Evolutionary conservation across 257 asterid species (phyloP), one percentile per base, ranked within the genome.

Genomic region (Ajuga chamaepitys): DNA sequence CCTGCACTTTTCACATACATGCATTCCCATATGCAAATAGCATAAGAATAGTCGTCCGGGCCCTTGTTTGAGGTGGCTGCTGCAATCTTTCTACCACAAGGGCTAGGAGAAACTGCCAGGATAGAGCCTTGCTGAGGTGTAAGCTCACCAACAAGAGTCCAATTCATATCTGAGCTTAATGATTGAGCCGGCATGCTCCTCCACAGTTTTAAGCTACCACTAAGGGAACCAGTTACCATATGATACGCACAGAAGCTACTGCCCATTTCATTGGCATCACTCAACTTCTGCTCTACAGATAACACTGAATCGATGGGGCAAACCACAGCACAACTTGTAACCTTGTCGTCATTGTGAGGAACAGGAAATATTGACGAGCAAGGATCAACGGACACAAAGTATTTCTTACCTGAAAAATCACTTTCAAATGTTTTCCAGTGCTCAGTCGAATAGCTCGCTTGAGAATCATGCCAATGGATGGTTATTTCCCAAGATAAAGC

Each of bases 401-500:
- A 86, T 67, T 35, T 81, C 72, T 75, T 85, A 63, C 88, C 89
- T 66, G 75, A 71, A 76, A 78, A 70, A 24, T 76, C 82, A 75
- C 85, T 70, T 73, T 80, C 85, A 74, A 78, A 81, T 61, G 77
- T 77, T 81, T 66, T 80, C 81, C 66, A 68, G 64, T 81, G 83
- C 66, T 67, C 76, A 61, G 64, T 77, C 56, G 66, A 65, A 57
- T 77, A 62, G 67, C 70, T 76, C 51, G 47, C 81, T 45, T 77
- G 76, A 28, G 68, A 77, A 75, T 78, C 88, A 72, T 60, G 48
- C 62, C 65, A 74, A 60, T 87, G 88, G 67, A 87, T 71, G 64
- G 84, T 79, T 68, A 93, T 77, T 80, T 86, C 88, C 96, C 95
- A 89, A 28, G 99, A 93, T 55, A 86, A 60, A 71, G 97, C 97